Evolutionary conservation across 768 basidiomycete species (phyloP).

Genomic region (Russula griseocarnosa): DNA sequence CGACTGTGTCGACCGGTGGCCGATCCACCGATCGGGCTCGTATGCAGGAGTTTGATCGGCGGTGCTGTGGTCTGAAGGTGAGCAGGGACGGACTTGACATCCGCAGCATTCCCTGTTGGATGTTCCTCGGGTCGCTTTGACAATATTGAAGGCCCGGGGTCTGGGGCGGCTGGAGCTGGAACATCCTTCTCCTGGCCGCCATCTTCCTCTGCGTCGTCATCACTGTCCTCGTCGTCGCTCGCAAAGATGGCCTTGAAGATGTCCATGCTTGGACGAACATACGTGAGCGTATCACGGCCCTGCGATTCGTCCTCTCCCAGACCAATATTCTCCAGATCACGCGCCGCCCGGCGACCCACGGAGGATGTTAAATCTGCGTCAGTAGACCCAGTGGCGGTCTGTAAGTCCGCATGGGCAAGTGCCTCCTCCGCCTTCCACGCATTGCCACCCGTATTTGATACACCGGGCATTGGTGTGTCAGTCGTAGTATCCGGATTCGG

Average conservation of each 20-base stretch:
- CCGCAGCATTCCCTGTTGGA: neutral
- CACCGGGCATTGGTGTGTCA: conserved; percentile 32
- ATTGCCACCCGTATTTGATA: neutral
- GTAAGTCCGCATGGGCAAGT: conserved; percentile 23
- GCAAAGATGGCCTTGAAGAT: conserved; percentile 99
- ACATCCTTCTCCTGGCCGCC: conserved; percentile 16
- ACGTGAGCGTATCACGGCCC: conserved; percentile 82
- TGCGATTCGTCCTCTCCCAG: conserved; percentile 90
- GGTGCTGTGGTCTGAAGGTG: conserved; percentile 22
- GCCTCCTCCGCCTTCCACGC: conserved; percentile 28
- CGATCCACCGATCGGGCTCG: conserved; percentile 18
- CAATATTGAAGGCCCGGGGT: neutral
- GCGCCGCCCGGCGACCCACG: conserved; percentile 26
- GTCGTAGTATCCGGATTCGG: conserved; percentile 58
- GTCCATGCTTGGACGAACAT: conserved; percentile 82
- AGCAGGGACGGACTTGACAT: conserved; percentile 9
- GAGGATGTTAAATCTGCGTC: neutral
- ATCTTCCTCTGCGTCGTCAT: conserved; percentile 53
- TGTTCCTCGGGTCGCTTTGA: neutral
- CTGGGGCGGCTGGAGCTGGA: neutral
- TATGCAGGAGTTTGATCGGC: conserved; percentile 10
- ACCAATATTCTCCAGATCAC: conserved; percentile 79
- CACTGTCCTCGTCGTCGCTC: conserved; percentile 85
- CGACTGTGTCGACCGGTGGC: conserved; percentile 25
- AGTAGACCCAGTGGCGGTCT: conserved; percentile 13